Base-by-base conservation (phyloP, 1,139 yeast genomes). In the Trichomonascaceae sp. region DNA sequence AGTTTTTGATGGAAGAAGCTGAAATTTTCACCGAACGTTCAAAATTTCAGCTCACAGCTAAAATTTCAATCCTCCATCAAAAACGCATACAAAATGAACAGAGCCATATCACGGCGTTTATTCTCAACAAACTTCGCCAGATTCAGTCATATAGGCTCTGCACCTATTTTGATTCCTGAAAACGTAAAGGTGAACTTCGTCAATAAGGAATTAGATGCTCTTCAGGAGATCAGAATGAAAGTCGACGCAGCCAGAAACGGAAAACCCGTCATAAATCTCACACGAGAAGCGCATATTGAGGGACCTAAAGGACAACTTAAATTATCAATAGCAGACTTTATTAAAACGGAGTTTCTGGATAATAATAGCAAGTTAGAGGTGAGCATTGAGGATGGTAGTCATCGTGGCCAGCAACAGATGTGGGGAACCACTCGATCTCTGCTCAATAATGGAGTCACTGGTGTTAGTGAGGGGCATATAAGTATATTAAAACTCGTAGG, bases 391-490 rank as follows among this genome's bases (percentile, higher is more conserved):
- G 79, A 87, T 65, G 75, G 84, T 5, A 69, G 70, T 1, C 76
- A 80, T 64, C 85, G 81, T 65, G 75, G 81, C 53, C 99, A 95
- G 73, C 81, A 85, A 60, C 76, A 95, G 39, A 82, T 93, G 82
- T 95, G 99, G 99, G 99, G 99, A 13, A 93, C 99, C 8, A 79
- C 87, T 50, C 81, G 99, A 66, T 80, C 95, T 0, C 76, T 85
- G 57, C 70, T 95, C 51, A 82, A 83, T 64, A 93, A 93, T 71
- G 81, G 86, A 63, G 77, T 93, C 43, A 76, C 81, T 50, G 99
- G 99, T 50, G 95, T 90, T 39, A 81, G 89, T 45, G 98, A 91
- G 63, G 98, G 98, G 13, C 98, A 93, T 68, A 74, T 90, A 60
- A 82, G 95, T 43, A 85, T 91, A 56, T 79, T 95, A 60, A 87